These are phyloP conservation scores for Lagenidium giganteum DNA, from an alignment of 352 stramenopile species.

Conservation along the genomic window DNA sequence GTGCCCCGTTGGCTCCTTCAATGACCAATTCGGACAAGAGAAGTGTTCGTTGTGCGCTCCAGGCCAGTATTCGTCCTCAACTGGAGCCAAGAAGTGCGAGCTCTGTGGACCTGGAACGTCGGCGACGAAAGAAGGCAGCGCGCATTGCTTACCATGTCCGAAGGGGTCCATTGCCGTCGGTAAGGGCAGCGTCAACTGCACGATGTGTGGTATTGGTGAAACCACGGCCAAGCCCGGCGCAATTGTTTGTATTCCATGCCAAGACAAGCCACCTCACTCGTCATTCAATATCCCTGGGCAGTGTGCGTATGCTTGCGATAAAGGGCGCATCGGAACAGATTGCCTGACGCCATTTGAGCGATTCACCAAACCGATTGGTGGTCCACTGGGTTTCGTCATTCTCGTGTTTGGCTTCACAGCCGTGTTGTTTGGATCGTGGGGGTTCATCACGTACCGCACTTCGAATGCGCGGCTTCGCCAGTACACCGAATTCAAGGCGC, in stretches of 20 bases:
- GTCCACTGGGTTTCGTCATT: constrained; percentile 66
- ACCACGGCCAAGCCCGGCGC: constrained; percentile 52
- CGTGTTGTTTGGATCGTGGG: constrained; percentile 60
- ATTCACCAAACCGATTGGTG: constrained; percentile 75
- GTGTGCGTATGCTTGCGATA: constrained; percentile 78
- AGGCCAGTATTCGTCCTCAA: constrained; percentile 40
- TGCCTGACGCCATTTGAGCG: constrained; percentile 83
- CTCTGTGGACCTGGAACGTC: constrained; percentile 58
- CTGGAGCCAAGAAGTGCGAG: constrained; percentile 47
- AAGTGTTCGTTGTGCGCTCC: constrained; percentile 51
- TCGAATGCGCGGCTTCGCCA: constrained; percentile 29
- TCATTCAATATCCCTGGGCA: constrained; percentile 75
- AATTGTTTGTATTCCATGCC: constrained; percentile 41
- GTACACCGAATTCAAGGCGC: constrained; percentile 68
- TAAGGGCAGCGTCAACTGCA: constrained; percentile 49
- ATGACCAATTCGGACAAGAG: constrained; percentile 62
- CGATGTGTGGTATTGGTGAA: constrained; percentile 68
- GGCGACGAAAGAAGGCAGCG: constrained; percentile 32
- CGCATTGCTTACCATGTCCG: constrained; percentile 43
- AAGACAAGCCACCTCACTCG: constrained; percentile 58
- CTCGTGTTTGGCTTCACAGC: constrained; percentile 50
- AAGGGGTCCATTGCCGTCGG: constrained; percentile 51
- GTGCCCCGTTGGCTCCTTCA: constrained; percentile 58
- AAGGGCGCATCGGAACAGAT: constrained; percentile 69
- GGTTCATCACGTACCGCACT: constrained; percentile 61